Conservation (phyloP, 345 rosid genomes). For the Stellera chamaejasme region DNA sequence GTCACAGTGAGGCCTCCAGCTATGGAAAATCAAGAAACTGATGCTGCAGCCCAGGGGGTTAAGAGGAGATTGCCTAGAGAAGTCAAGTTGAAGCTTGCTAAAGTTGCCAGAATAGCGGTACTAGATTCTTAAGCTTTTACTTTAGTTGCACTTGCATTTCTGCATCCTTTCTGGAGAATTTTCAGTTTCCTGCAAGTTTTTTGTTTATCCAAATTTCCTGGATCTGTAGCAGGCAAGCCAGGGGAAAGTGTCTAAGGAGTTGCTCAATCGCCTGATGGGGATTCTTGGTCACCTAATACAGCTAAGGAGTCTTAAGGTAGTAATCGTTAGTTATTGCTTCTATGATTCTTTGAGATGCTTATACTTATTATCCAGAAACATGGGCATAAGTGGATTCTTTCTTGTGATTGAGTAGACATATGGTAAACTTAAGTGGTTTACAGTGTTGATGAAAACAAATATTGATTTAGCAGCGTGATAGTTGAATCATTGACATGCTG, state of each 20-base stretch:
- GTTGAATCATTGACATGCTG: no score
- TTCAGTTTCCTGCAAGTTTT: neutral
- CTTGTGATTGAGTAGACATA: no score
- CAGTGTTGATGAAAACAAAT: no score
- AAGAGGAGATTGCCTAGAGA: conserved; percentile 75
- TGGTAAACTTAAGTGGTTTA: no score
- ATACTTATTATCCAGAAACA: no score
- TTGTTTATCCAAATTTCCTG: conserved; percentile 5
- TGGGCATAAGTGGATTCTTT: no score
- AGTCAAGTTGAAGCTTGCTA: conserved; percentile 59
- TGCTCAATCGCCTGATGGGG: conserved; percentile 75
- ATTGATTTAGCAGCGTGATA: no score
- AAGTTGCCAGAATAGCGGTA: conserved; percentile 82
- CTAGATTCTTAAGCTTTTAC: neutral
- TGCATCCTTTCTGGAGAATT: no score
- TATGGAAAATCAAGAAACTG: conserved; percentile 70
- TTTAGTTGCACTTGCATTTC: neutral
- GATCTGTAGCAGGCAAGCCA: conserved; percentile 59
- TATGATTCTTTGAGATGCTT: neutral
- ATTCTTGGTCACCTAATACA: conserved; percentile 89
- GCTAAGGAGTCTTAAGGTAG: conserved; percentile 92
- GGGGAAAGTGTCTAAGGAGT: conserved; percentile 72
- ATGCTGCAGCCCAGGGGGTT: conserved; percentile 56
- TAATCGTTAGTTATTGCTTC: neutral
- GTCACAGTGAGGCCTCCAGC: conserved; percentile 74